phyloP scores from a whole-genome alignment of 257 asterid species.

The Solanum pimpinellifolium region DNA sequence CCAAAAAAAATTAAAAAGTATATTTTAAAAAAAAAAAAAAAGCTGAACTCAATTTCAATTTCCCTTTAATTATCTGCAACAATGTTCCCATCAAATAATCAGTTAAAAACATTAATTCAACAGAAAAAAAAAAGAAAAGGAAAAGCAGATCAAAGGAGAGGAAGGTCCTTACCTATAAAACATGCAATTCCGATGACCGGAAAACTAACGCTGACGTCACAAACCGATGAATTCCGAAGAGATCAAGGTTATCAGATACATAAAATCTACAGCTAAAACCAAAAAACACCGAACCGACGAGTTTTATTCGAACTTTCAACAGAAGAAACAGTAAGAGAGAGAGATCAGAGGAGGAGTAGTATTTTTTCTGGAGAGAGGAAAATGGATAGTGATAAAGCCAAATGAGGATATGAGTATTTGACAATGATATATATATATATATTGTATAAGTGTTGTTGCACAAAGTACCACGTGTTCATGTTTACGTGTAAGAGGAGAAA shows the following conservation, averaged over 20 bases:
- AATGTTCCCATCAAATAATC: not conserved
- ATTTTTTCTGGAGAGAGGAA: conserved; percentile 10
- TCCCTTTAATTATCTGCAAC: not conserved
- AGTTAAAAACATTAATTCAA: not conserved
- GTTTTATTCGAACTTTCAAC: not conserved
- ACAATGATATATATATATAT: not conserved
- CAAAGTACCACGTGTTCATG: conserved; percentile 9
- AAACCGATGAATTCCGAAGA: not conserved
- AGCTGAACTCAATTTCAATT: not conserved
- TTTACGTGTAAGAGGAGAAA: not conserved
- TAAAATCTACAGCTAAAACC: not conserved
- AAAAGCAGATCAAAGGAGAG: not conserved
- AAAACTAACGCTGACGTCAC: not conserved
- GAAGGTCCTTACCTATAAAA: not conserved
- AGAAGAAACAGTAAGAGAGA: not conserved
- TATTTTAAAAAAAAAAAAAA: too few relatives aligned
- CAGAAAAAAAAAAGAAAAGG: not conserved
- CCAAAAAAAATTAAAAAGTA: not conserved
- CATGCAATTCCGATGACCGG: not conserved
- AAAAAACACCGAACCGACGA: conserved; percentile 12
- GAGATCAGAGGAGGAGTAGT: not conserved
- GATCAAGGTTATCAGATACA: not conserved
- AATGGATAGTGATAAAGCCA: conserved; percentile 2
- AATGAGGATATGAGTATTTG: not conserved
- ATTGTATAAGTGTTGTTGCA: conserved; percentile 8